phyloP scores from a whole-genome alignment of 2,329 filamentous ascomycete genomes.

The Verticillium dahliae region DNA sequence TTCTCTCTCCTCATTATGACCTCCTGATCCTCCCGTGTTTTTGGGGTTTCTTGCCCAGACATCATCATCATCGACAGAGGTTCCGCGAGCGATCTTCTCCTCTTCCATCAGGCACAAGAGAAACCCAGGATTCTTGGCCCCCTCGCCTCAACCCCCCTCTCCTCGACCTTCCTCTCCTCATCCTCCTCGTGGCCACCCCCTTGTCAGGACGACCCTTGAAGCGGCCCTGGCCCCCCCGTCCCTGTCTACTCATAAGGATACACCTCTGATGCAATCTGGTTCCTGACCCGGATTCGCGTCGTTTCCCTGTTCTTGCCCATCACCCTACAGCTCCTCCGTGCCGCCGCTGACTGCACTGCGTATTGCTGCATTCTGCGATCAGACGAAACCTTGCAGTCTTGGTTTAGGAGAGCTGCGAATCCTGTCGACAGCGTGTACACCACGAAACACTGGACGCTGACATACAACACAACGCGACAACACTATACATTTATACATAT shows the following conservation, averaged over 20 bases:
- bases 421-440: not conserved
- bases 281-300: not conserved
- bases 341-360: too few relatives aligned
- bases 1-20: not conserved
- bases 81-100: not conserved
- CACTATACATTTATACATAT: not conserved
- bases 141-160: not conserved
- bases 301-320: not conserved
- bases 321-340: not conserved
- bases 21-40: not conserved
- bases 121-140: not conserved
- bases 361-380: too few relatives aligned
- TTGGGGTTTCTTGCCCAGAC: not conserved
- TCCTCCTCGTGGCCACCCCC: not conserved
- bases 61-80: not conserved
- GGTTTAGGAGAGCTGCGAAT: too few relatives aligned
- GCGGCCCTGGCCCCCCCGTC: not conserved
- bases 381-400: too few relatives aligned
- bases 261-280: conserved; percentile 1
- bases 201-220: not conserved
- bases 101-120: not conserved
- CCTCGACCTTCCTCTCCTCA: too few relatives aligned
- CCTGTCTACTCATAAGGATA: not conserved
- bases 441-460: not conserved
- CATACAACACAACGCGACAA: too few relatives aligned